phyloP scores from a whole-genome alignment of 2,329 filamentous ascomycete genomes.

The Verticillium nonalfalfae region DNA sequence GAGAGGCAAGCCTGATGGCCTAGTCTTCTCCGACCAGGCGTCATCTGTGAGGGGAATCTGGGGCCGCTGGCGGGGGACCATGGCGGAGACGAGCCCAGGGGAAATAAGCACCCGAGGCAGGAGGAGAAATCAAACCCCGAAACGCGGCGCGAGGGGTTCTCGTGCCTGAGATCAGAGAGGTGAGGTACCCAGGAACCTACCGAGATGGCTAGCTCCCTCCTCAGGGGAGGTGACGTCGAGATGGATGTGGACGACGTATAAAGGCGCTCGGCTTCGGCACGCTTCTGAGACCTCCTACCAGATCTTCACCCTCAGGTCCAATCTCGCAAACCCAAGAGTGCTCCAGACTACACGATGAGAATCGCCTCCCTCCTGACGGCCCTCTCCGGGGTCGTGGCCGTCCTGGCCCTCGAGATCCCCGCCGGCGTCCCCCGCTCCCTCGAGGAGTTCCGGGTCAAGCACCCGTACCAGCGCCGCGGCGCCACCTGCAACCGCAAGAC shows the following conservation, averaged over 20 bases:
- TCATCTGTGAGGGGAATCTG: background rate
- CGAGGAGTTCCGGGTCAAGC: constrained; percentile 29
- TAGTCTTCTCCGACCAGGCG: background rate
- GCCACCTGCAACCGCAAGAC: constrained; percentile 15
- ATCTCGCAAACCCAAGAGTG: background rate
- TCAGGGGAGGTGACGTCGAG: too few relatives aligned
- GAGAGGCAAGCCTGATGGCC: background rate
- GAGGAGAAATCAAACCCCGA: background rate
- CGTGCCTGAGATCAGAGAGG: too few relatives aligned
- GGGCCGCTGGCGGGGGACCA: background rate
- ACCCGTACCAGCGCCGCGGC: constrained; percentile 23
- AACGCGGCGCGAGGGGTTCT: background rate
- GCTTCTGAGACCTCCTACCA: background rate
- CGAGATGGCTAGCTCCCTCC: too few relatives aligned
- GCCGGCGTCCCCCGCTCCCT: constrained; percentile 25
- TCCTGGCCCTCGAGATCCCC: constrained; percentile 18
- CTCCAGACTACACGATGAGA: constrained; percentile 11
- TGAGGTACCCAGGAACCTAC: too few relatives aligned
- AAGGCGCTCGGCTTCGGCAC: background rate
- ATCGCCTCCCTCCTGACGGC: constrained; percentile 6
- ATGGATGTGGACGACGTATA: background rate
- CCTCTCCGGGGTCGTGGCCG: constrained; percentile 17
- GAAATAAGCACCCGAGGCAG: background rate
- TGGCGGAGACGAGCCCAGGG: background rate
- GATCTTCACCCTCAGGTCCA: background rate